phyloP scores from a whole-genome alignment of 768 basidiomycete species.

The Leccinellum rugosiceps region DNA sequence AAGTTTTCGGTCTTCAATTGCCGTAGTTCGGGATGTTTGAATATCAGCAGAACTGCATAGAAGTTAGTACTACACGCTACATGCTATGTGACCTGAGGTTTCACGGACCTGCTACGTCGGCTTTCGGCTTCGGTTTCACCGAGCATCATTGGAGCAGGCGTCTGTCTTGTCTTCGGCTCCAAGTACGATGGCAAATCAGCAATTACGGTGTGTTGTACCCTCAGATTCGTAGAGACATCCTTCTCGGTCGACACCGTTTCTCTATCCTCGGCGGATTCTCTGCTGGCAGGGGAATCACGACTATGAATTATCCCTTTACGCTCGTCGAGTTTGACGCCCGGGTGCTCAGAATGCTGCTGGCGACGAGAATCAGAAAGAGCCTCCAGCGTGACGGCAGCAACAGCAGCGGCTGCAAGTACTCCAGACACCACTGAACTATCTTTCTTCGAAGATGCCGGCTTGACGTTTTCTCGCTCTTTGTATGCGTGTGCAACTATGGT shows the following conservation, averaged over 20 bases:
- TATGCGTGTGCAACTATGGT: not conserved
- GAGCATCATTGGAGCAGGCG: not conserved
- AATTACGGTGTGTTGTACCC: not conserved
- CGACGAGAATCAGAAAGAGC: slow-evolving; percentile 3
- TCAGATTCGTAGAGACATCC: not conserved
- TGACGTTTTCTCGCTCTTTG: not conserved
- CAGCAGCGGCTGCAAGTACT: slow-evolving; percentile 6
- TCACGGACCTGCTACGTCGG: not conserved
- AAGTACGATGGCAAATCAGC: not conserved
- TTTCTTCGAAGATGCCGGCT: not conserved
- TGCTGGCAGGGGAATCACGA: not conserved
- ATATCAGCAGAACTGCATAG: not conserved
- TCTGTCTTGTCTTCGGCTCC: not conserved
- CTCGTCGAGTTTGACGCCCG: not conserved
- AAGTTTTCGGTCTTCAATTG: not conserved
- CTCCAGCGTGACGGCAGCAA: slow-evolving; percentile 13
- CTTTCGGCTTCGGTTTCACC: not conserved
- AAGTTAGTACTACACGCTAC: not conserved
- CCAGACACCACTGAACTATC: slow-evolving; percentile 11
- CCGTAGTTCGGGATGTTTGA: not conserved
- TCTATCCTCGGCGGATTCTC: not conserved
- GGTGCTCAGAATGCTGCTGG: slow-evolving; percentile 1
- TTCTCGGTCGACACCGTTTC: not conserved
- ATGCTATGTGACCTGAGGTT: not conserved
- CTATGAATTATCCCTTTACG: not conserved